Evolutionary conservation across 768 basidiomycete genomes (phyloP).

Genomic region (Xerocomellus amylosporus): DNA sequence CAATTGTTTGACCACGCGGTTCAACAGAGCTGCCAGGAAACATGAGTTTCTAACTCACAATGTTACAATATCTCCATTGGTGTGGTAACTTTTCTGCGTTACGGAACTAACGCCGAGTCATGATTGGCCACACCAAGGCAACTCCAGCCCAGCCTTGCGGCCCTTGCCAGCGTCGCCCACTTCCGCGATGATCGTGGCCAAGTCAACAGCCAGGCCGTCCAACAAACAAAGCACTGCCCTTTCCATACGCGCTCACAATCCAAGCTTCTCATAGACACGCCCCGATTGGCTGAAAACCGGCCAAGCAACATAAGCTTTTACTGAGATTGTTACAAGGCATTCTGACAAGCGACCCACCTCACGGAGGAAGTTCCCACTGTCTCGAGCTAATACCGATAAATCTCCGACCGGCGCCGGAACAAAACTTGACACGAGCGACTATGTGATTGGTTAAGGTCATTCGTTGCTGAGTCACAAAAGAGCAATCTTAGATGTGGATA

Average conservation of each 20-base stretch:
- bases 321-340: background rate
- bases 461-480: background rate
- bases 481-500: background rate
- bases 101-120: constrained; percentile 6
- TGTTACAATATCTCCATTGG: constrained; percentile 2
- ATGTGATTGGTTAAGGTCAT: background rate
- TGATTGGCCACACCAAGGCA: constrained; percentile 17
- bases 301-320: constrained; percentile 5
- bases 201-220: background rate
- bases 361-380: background rate
- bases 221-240: constrained; percentile 14
- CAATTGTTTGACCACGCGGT: constrained; percentile 22
- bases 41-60: constrained; percentile 13
- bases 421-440: background rate
- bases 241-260: constrained; percentile 3
- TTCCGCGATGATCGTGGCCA: constrained; percentile 27
- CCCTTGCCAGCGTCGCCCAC: background rate
- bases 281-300: constrained; percentile 5
- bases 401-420: background rate
- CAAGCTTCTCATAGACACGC: constrained; percentile 5
- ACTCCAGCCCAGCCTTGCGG: constrained; percentile 9
- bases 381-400: background rate
- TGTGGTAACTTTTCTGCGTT: constrained; percentile 3
- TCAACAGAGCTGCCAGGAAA: constrained; percentile 12
- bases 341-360: constrained; percentile 6